Evolutionary conservation across 495 filamentous ascomycete genomes (phyloP).

Genomic region (Talaromyces ruber): DNA sequence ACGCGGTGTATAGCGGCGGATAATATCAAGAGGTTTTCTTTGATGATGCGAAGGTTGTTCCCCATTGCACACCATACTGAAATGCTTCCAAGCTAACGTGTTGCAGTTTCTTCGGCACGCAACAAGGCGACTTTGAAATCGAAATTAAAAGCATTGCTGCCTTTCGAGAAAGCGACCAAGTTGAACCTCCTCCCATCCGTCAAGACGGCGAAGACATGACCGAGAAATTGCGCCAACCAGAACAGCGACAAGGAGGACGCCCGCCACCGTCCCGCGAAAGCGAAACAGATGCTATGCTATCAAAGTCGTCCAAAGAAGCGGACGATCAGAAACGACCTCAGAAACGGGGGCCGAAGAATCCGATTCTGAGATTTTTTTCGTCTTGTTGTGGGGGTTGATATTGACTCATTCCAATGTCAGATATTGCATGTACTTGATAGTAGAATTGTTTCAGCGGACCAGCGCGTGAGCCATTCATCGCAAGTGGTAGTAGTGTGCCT

Average conservation of each 20-base stretch:
- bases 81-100: neutral
- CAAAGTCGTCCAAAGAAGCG: neutral
- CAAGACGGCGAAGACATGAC: neutral
- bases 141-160: slow-evolving; percentile 44
- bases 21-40: slow-evolving; percentile 53
- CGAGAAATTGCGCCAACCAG: neutral
- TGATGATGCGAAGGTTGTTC: slow-evolving; percentile 71
- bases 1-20: slow-evolving; percentile 40
- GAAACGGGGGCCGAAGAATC: neutral
- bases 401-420: neutral
- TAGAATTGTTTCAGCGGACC: neutral
- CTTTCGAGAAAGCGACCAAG: slow-evolving; percentile 8
- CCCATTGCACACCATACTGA: neutral
- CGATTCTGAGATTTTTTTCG: neutral
- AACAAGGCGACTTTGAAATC: slow-evolving; percentile 60
- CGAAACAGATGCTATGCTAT: neutral
- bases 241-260: neutral
- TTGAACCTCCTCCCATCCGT: neutral
- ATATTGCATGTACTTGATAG: neutral
- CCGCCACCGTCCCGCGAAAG: neutral
- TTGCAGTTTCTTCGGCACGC: slow-evolving; percentile 63
- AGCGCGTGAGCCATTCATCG: neutral
- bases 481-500: neutral
- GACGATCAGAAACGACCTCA: neutral
- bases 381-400: neutral